phyloP scores from a whole-genome alignment of 2,329 filamentous ascomycete genomes.

The Tolypocladium endophyticum region DNA sequence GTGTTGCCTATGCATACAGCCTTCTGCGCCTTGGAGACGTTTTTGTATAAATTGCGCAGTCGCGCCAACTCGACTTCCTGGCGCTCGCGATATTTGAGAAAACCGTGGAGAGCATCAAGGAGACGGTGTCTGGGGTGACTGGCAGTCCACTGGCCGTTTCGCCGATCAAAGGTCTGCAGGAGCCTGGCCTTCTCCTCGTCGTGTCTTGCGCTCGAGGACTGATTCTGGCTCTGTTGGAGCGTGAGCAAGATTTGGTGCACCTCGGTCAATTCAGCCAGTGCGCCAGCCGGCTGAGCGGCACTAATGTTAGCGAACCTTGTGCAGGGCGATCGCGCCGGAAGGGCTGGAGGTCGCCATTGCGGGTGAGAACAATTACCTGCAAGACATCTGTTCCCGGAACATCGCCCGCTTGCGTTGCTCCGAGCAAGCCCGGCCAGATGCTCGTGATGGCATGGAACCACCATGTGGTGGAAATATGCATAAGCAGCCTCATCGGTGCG shows the following conservation, averaged over 20 bases:
- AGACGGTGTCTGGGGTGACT: constrained; percentile 28
- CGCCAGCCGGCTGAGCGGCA: not conserved
- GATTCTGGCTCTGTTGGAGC: constrained; percentile 11
- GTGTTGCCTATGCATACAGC: constrained; percentile 6
- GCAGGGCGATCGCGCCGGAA: too few species aligned
- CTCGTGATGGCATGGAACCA: not conserved
- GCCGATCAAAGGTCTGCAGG: constrained; percentile 15
- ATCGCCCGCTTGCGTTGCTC: not conserved
- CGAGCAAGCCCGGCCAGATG: too few species aligned
- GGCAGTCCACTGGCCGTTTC: constrained; percentile 19
- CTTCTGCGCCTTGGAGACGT: constrained; percentile 23
- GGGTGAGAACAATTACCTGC: not conserved
- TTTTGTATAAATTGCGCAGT: constrained; percentile 23
- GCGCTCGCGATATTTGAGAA: constrained; percentile 20
- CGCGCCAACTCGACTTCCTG: constrained; percentile 26
- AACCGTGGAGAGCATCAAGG: constrained; percentile 28
- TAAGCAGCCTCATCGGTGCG: not conserved
- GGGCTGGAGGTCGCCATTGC: not conserved
- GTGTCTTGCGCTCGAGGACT: constrained; percentile 14
- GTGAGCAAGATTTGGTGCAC: constrained; percentile 16
- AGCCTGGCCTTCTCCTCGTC: constrained; percentile 19
- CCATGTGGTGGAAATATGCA: not conserved
- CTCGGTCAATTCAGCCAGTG: constrained; percentile 6
- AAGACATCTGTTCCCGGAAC: not conserved
- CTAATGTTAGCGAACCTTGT: not conserved